Evolutionary conservation across 306 rosid genomes (phyloP).

Genomic region (Quercus glauca): DNA sequence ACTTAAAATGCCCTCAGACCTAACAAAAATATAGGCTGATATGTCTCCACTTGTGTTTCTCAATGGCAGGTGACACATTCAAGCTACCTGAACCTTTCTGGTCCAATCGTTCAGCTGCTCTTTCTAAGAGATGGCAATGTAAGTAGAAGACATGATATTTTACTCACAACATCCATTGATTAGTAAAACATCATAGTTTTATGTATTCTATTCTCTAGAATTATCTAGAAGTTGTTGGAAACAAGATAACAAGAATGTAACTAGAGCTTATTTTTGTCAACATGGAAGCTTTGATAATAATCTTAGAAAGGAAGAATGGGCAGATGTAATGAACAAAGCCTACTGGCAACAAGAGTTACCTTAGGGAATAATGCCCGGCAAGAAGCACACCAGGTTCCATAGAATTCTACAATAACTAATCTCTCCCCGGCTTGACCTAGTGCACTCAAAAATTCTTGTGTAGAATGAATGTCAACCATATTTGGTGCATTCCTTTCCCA

Average conservation of each 20-base stretch:
- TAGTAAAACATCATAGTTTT: neutral
- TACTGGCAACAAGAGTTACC: slow-evolving; percentile 43
- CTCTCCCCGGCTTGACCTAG: slow-evolving; percentile 86
- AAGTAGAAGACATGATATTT: neutral
- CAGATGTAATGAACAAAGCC: neutral
- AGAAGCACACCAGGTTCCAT: slow-evolving; percentile 99
- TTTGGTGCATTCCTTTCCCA: slow-evolving; percentile 96
- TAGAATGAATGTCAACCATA: slow-evolving; percentile 94
- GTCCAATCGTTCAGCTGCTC: too few species aligned
- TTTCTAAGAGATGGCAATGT: too few species aligned
- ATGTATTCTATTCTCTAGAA: neutral
- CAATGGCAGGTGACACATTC: too few species aligned
- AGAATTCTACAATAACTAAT: slow-evolving; percentile 93
- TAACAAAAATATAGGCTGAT: too few species aligned
- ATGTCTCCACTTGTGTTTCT: too few species aligned
- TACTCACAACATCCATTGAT: neutral
- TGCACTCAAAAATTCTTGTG: slow-evolving; percentile 79
- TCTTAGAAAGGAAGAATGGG: neutral
- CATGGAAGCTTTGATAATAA: neutral
- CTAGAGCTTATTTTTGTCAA: neutral
- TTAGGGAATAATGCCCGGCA: slow-evolving; percentile 96
- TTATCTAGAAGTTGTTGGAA: neutral
- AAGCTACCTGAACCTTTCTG: too few species aligned
- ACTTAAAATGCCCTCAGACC: neutral
- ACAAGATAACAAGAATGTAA: neutral